Percentiles rank a stretch among this genome's conserved stretches.
These are phyloP conservation scores for Ehretia macrophylla DNA, from an alignment of 257 asterid genomes.

Conservation along the genomic window DNA sequence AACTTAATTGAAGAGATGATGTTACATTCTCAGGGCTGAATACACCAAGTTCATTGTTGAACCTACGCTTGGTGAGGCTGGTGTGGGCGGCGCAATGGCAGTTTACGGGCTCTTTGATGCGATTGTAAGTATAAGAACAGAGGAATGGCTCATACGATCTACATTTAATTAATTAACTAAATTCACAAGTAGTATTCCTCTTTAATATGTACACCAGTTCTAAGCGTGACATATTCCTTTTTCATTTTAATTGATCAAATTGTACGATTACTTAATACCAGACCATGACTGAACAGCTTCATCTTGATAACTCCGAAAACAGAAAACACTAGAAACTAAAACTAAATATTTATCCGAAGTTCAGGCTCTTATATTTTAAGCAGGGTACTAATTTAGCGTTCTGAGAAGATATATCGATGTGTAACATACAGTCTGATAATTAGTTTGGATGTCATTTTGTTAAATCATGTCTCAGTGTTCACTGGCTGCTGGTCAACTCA, in stretches of 20 bases:
- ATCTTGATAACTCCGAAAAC: no score
- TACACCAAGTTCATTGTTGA: constrained; percentile 82
- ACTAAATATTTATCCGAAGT: no score
- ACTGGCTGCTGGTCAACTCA: constrained; percentile 73
- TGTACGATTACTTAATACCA: neutral
- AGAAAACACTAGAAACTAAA: no score
- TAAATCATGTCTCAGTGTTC: constrained; percentile 54
- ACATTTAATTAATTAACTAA: no score
- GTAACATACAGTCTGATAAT: no score
- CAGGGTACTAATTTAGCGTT: no score
- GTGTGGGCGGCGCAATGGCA: constrained; percentile 97
- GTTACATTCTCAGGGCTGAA: constrained; percentile 62
- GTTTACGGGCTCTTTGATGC: constrained; percentile 89
- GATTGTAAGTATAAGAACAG: constrained; percentile 47
- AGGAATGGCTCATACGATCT: no score
- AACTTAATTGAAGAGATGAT: neutral
- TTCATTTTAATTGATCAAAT: neutral
- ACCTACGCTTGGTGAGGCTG: constrained; percentile 87
- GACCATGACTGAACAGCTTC: no score
- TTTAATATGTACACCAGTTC: no score
- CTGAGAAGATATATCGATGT: no score
- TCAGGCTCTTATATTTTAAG: no score
- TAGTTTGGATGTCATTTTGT: neutral
- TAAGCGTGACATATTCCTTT: neutral
- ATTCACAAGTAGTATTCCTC: no score